These are phyloP conservation scores for Leccinum solheimii DNA, from an alignment of 1,284 basidiomycete species.

Conservation along the genomic window DNA sequence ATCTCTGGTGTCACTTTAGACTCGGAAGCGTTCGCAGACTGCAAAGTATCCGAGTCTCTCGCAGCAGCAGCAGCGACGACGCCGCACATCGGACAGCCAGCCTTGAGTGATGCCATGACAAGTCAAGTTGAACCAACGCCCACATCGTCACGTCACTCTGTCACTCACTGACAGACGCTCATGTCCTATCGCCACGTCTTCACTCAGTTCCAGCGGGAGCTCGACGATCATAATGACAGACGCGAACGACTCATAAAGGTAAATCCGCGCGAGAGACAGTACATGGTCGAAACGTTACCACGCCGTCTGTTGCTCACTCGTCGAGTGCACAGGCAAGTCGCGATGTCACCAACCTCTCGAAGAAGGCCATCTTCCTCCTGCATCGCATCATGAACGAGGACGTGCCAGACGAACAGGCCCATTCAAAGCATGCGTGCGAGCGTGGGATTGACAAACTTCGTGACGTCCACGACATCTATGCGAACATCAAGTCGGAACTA, in stretches of 20 bases:
- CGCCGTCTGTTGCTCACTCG: slow-evolving; percentile 7
- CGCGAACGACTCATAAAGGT: slow-evolving; percentile 87
- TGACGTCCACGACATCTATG: slow-evolving; percentile 71
- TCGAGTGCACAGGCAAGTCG: slow-evolving; percentile 59
- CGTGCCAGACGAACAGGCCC: slow-evolving; percentile 37
- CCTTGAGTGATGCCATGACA: slow-evolving; percentile 39
- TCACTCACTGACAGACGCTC: slow-evolving; percentile 21
- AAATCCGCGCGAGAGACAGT: slow-evolving; percentile 4
- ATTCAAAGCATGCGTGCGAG: slow-evolving; percentile 45
- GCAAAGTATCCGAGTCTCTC: slow-evolving; percentile 36
- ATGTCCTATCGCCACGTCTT: slow-evolving; percentile 45
- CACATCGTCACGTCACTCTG: not conserved
- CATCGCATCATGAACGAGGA: slow-evolving; percentile 73
- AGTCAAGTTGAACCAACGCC: not conserved
- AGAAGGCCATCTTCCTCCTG: slow-evolving; percentile 92
- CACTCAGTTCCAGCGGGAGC: slow-evolving; percentile 60
- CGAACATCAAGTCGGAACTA: slow-evolving; percentile 63
- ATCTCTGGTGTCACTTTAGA: slow-evolving; percentile 49
- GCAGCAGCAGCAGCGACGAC: slow-evolving; percentile 51
- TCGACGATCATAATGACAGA: slow-evolving; percentile 75
- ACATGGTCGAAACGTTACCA: not conserved
- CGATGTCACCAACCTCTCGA: slow-evolving; percentile 91
- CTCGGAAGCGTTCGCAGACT: slow-evolving; percentile 45
- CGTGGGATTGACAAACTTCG: slow-evolving; percentile 68
- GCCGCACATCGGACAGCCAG: slow-evolving; percentile 70